Evolutionary conservation across 257 asterid genomes (phyloP), one percentile per base, ranked within the genome.

Genomic region (Ligustrum vulgare): DNA sequence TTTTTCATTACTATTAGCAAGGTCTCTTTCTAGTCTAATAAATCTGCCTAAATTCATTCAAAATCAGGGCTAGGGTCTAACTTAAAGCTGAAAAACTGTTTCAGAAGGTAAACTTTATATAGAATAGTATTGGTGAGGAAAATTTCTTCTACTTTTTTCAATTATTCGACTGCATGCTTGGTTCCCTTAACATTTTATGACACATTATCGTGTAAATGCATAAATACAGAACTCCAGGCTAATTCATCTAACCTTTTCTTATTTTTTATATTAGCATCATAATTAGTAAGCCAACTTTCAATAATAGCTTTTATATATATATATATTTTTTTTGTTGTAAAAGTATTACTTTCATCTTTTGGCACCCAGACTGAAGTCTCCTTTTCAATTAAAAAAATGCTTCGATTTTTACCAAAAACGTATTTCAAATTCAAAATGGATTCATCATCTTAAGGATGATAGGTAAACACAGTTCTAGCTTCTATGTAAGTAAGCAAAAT

Each of bases 391-490:
- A n/a, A 56, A 20, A 7, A 22, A 8, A 56, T 1, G 54, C 54
- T 51, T 18, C 62, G 4, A 10, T 60, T 23, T 25, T 60, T 7
- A 39, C 69, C 62, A 13, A 23, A 58, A 54, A 43, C 18, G 43
- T 28, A 69, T 56, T 22, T 51, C 51, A 37, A 62, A 16, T 41
- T 39, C 45, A 25, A 47, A 75, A 69, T 51, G 66, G 71, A 12
- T 28, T 63, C 39, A 72, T 37, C 72, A 67, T 70, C 77, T 74
- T 67, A 76, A 35, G 25, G 32, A 67, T 10, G 20, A 66, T 8
- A 67, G 47, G 39, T 3, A 8, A 65, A 25, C 7, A 60, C 16
- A 8, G 2, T 60, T 25, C 34, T n/a, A n/a, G n/a, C n/a, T n/a
- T n/a, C n/a, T 60, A 22, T 60, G 67, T 34, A 47, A 56, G 23